Base-by-base conservation (phyloP, 148 eudicot genomes). In the Amaranthus hypochondriacus region DNA sequence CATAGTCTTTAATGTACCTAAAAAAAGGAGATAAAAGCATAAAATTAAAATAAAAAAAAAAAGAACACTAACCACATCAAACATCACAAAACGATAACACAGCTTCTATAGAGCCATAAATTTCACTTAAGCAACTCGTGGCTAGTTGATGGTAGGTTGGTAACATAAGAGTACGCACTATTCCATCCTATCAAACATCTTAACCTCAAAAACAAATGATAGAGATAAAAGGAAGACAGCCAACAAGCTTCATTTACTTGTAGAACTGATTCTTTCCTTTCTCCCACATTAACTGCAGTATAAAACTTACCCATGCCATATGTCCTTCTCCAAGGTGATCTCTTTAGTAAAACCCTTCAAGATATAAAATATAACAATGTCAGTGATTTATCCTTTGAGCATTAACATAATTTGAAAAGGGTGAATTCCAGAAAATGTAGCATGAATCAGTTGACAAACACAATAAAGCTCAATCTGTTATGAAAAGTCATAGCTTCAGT, bases 1-100 rank as follows among this genome's bases (percentile, higher is more conserved):
- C 99, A 72, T 95, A 95, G 78, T 95, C 99, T 84, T 95, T 95
- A 59, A 95, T 95, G 73, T 89, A 95, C 77, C 99, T 95, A 83
- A 64, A 79, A 67, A 21, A 18, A 7, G 58, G 13, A 48, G 9
- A 62, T 48, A 69, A 50, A 55, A 56, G 13, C 21, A 7, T 65
- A 46, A 48, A 57, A 49, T 12, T 68, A 21, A 62, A 48, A 49
- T 49, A 8, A 51, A 65, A 62, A 7, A 21, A 44, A n/a, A 44
- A 9, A 42, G 6, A 46, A 66, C 12, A 67, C 60, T 21, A 4
- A 56, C 10, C 71, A 58, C 42, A 49, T 55, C 21, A 13, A 4
- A 71, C 64, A 57, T 67, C 62, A 21, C 12, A 0, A 60, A 62
- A 42, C 15, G 6, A 56, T 5, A 56, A 57, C 7, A 47, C 4